Conservation (phyloP, 306 rosid genomes). For the Leucaena leucocephala region DNA sequence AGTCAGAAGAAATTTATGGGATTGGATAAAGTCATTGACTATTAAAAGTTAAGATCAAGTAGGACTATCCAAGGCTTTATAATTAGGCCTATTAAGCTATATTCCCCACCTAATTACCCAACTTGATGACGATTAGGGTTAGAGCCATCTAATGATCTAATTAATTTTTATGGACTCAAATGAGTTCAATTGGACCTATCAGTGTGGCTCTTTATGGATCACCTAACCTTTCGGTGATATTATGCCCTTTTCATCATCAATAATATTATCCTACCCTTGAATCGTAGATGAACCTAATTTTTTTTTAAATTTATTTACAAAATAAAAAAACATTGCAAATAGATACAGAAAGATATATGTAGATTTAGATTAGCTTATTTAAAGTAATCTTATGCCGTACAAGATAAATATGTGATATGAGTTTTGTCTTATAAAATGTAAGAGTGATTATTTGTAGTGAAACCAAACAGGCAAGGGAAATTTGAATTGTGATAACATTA, state of each 20-base stretch:
- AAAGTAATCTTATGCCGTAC: too few species aligned
- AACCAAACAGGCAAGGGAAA: too few species aligned
- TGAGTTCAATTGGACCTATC: conserved; percentile 27
- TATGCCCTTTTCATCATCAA: background rate
- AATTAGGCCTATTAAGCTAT: conserved; percentile 37
- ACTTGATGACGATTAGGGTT: conserved; percentile 20
- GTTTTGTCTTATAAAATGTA: too few species aligned
- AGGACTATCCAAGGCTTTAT: conserved; percentile 27
- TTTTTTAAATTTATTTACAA: too few species aligned
- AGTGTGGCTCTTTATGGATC: conserved; percentile 25
- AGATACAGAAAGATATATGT: too few species aligned
- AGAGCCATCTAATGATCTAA: background rate
- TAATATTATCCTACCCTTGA: too few species aligned
- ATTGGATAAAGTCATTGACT: conserved; percentile 32
- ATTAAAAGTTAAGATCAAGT: background rate
- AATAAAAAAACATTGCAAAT: background rate
- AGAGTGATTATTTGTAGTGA: too few species aligned
- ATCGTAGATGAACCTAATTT: too few species aligned
- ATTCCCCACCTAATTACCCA: background rate
- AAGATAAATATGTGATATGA: too few species aligned
- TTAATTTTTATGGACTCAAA: conserved; percentile 13
- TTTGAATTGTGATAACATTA: background rate
- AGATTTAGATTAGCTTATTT: too few species aligned
- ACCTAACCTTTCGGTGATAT: conserved; percentile 23
- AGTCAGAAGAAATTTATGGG: background rate